Base-by-base conservation (phyloP, 495 filamentous ascomycete species). In the Penicillium atrosanguineum region DNA sequence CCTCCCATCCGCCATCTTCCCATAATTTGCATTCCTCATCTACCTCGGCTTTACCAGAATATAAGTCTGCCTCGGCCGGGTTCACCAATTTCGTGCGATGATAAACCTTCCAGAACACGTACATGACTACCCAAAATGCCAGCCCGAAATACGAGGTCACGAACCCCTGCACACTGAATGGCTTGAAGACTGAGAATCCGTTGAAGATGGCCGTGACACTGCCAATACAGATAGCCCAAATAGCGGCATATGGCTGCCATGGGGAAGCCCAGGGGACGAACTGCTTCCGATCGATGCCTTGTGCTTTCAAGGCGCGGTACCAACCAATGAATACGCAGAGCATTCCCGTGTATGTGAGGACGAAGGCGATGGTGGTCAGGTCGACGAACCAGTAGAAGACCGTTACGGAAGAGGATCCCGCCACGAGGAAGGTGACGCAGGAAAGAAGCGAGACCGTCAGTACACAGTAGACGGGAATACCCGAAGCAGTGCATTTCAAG, bases 381-480 rank as follows among this genome's bases (percentile, higher is more conserved):
- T 79, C 76, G 11, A 79, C 69, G 55, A 82, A 80, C 83, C 83
- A 86, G 48, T 69, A 67, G 66, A 85, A 85, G 0, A 83, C 82
- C 12, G 68, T 68, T 4, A 69, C 69, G 39, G 77, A 79, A 23
- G 76, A 76, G 48, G 77, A 78, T 34, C 69, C 76, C 7, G 77
- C 78, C 46, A 82, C 81, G 58, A 89, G 77, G 77, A 83, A 88
- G 4, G 84, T 81, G 20, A 89, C 72, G 40, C 83, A 72, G 14
- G 79, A 80, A 37, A 88, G 68, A 0, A 74, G 76, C 0, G 76
- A 74, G 0, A 85, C 78, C 8, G 76, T 71, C 1, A 67, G 59
- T 0, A 89, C 84, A 4, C 83, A 83, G 36, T 75, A 72, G 46
- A 78, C 83, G 0, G 86, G 87, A 7, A 89, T 84, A 15, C 86